Percentiles rank a stretch among this genome's conserved stretches.
Evolutionary conservation across 2,329 filamentous ascomycete species (phyloP).

Genomic region (Epicoccum sorghinum): DNA sequence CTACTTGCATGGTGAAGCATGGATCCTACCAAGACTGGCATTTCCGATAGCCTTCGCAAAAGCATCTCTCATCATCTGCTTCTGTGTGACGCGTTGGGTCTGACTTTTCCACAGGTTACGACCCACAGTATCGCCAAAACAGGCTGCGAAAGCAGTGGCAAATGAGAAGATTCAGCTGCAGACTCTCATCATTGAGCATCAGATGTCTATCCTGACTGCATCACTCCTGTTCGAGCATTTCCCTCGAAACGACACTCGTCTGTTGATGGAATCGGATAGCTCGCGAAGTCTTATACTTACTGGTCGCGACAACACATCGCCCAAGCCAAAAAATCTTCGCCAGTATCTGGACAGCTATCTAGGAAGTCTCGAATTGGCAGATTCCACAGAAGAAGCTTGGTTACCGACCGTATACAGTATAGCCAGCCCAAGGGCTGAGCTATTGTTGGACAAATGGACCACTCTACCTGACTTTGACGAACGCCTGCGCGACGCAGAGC

Average conservation of each 20-base stretch:
- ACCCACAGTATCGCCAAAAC: slow-evolving; percentile 41
- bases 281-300: slow-evolving; percentile 31
- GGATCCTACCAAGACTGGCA: not conserved
- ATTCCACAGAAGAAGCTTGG: slow-evolving; percentile 28
- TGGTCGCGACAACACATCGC: slow-evolving; percentile 8
- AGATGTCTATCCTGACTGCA: slow-evolving; percentile 42
- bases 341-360: slow-evolving; percentile 39
- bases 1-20: not conserved
- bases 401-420: slow-evolving; percentile 32
- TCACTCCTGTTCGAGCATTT: slow-evolving; percentile 25
- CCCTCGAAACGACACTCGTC: slow-evolving; percentile 19
- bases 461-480: slow-evolving; percentile 39
- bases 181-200: slow-evolving; percentile 48
- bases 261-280: slow-evolving; percentile 41
- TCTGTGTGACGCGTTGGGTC: not conserved
- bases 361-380: slow-evolving; percentile 28
- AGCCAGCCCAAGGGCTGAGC: slow-evolving; percentile 32
- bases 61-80: not conserved
- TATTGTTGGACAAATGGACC: slow-evolving; percentile 42
- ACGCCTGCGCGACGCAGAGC: slow-evolving; percentile 33
- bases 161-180: slow-evolving; percentile 48
- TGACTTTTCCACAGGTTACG: slow-evolving; percentile 26
- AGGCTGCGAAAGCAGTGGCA: slow-evolving; percentile 38
- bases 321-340: slow-evolving; percentile 32
- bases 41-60: not conserved